phyloP scores from a whole-genome alignment of 108 stramenopile species.

The Skeletonema marinoi region DNA sequence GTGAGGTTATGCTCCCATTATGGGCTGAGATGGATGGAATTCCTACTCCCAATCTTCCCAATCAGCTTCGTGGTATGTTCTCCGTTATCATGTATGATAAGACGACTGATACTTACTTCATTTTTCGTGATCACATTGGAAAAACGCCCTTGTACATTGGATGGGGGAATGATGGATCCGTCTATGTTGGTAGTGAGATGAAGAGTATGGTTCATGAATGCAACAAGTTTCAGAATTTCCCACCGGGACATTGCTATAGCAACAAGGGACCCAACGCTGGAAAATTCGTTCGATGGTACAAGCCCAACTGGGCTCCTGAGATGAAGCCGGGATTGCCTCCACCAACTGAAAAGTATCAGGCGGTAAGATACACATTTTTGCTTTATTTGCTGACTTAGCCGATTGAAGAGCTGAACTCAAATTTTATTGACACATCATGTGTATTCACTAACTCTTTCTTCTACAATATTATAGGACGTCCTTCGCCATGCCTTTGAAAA shows the following conservation, averaged over 20 bases:
- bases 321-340: conserved; percentile 79
- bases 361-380: conserved; percentile 49
- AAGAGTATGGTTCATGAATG: conserved; percentile 89
- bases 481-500: conserved; percentile 91
- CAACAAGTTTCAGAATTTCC: conserved; percentile 88
- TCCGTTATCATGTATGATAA: conserved; percentile 94
- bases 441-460: conserved; percentile 2
- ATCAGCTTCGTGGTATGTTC: conserved; percentile 94
- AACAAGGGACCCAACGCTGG: conserved; percentile 82
- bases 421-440: background rate
- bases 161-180: conserved; percentile 93
- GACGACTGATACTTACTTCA: conserved; percentile 82
- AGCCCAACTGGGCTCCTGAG: conserved; percentile 90
- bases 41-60: conserved; percentile 64
- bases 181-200: conserved; percentile 94
- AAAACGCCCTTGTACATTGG: conserved; percentile 98
- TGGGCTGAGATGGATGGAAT: conserved; percentile 80
- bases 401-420: background rate
- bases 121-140: conserved; percentile 95
- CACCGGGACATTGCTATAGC: conserved; percentile 94
- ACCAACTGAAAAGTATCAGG: conserved; percentile 68
- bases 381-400: conserved; percentile 3
- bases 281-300: conserved; percentile 92
- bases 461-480: conserved; percentile 47
- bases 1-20: conserved; percentile 94